These are phyloP conservation scores for Polygonum maritimum DNA, from an alignment of 148 eudicot genomes.

Conservation along the genomic window DNA sequence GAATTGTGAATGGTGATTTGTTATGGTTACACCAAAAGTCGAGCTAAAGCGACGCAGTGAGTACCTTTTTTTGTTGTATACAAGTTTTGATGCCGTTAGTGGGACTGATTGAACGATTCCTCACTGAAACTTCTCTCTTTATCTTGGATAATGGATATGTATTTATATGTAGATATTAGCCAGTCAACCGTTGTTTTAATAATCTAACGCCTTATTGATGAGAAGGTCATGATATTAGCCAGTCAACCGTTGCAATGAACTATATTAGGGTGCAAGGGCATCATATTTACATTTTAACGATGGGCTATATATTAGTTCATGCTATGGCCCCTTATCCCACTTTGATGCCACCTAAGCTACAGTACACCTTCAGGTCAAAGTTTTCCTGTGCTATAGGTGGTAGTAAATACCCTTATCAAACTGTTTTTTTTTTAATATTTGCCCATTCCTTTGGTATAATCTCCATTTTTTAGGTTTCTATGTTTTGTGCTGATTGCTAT, in stretches of 20 bases:
- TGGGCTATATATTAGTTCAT: neutral
- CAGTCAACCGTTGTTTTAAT: neutral
- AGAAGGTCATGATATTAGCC: neutral
- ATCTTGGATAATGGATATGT: neutral
- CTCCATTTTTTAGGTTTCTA: neutral
- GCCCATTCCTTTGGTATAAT: neutral
- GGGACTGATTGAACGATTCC: neutral
- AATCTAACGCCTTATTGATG: neutral
- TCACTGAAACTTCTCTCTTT: neutral
- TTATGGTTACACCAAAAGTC: neutral
- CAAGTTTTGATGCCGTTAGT: neutral
- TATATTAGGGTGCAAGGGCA: neutral
- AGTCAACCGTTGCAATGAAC: too few relatives aligned
- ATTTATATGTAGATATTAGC: neutral
- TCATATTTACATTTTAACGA: neutral
- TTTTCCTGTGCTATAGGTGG: neutral
- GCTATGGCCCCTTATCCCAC: neutral
- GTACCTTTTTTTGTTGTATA: neutral
- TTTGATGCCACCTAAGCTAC: neutral
- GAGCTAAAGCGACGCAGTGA: neutral
- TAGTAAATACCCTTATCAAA: neutral
- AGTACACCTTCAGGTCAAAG: too few relatives aligned
- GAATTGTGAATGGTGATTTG: neutral
- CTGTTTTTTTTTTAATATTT: neutral
- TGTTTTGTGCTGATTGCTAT: conserved; percentile 3